A percentile compares a stretch with the other conserved stretches of the same genome.
These are phyloP conservation scores for Irineochytrium annulatum DNA, from an alignment of 192 early-diverging fungal genomes.

Conservation along the genomic window DNA sequence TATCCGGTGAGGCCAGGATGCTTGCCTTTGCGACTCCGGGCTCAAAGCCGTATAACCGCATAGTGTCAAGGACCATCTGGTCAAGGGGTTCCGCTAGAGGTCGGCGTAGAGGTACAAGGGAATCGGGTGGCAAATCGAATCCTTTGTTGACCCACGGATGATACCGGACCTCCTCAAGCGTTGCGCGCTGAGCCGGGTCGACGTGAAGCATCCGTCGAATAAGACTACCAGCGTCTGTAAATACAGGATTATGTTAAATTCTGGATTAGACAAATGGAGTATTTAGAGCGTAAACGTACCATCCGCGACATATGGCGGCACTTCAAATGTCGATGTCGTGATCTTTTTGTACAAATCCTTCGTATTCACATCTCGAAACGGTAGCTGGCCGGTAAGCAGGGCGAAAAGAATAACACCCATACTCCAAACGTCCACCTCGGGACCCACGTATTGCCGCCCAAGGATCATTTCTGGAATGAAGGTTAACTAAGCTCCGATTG, in stretches of 20 bases:
- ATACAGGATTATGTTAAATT: constrained; percentile 47
- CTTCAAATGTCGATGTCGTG: constrained; percentile 27
- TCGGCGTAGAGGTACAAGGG: constrained; percentile 31
- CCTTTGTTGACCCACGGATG: constrained; percentile 60
- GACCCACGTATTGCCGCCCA: constrained; percentile 73
- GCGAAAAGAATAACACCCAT: constrained; percentile 95
- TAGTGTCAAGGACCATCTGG: constrained; percentile 32
- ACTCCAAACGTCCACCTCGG: constrained; percentile 97
- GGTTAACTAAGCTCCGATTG: neutral
- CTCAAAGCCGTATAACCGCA: constrained; percentile 43
- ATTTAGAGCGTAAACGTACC: constrained; percentile 43
- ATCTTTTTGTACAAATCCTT: constrained; percentile 46
- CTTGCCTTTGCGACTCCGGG: constrained; percentile 12
- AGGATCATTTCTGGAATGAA: constrained; percentile 71
- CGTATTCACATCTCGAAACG: constrained; percentile 94
- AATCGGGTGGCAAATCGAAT: constrained; percentile 44
- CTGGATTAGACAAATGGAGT: neutral
- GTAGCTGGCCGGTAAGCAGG: constrained; percentile 87
- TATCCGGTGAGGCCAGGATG: constrained; percentile 10
- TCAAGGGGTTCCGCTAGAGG: constrained; percentile 11
- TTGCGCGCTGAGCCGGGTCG: constrained; percentile 31
- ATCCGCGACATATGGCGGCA: constrained; percentile 28
- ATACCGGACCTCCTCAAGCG: constrained; percentile 32
- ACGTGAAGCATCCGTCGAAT: constrained; percentile 43
- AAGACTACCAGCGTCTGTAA: constrained; percentile 29